These are phyloP conservation scores for Aspergillus sp. DNA, from an alignment of 2,329 filamentous ascomycete species.

Conservation along the genomic window DNA sequence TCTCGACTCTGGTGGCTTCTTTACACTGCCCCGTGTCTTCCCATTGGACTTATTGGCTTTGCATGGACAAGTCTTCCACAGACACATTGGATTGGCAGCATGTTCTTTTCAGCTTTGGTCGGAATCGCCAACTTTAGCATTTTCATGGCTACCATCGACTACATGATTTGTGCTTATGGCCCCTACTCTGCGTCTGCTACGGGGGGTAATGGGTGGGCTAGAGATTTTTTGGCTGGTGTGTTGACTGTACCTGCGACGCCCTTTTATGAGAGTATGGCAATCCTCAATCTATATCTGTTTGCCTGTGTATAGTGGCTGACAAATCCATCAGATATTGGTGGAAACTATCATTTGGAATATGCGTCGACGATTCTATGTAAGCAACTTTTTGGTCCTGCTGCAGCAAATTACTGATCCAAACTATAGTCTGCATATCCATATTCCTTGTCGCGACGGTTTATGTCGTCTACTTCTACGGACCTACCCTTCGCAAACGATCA, in stretches of 20 bases:
- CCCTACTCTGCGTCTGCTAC: constrained; percentile 67
- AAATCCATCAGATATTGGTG: constrained; percentile 54
- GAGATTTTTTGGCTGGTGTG: constrained; percentile 66
- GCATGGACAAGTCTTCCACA: constrained; percentile 59
- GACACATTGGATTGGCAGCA: constrained; percentile 62
- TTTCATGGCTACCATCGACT: constrained; percentile 68
- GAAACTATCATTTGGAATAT: constrained; percentile 57
- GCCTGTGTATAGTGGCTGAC: too few species aligned
- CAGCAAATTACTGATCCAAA: not conserved
- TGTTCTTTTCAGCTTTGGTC: constrained; percentile 61
- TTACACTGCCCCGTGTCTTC: constrained; percentile 60
- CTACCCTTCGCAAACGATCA: constrained; percentile 59
- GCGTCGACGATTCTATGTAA: constrained; percentile 63
- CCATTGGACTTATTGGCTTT: constrained; percentile 64
- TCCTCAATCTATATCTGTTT: too few species aligned
- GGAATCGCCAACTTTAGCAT: constrained; percentile 65
- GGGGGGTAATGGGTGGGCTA: constrained; percentile 67
- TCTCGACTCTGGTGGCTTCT: constrained; percentile 62
- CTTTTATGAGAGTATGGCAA: constrained; percentile 35
- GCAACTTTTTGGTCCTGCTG: constrained; percentile 3
- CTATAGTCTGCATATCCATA: constrained; percentile 55
- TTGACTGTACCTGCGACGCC: constrained; percentile 63
- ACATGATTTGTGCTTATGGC: constrained; percentile 68
- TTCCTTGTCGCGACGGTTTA: constrained; percentile 65
- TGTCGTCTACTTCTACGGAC: constrained; percentile 66